Evolutionary conservation across 495 filamentous ascomycete genomes (phyloP), one percentile per base, ranked within the genome.

Genomic region (Xylaria sp.): DNA sequence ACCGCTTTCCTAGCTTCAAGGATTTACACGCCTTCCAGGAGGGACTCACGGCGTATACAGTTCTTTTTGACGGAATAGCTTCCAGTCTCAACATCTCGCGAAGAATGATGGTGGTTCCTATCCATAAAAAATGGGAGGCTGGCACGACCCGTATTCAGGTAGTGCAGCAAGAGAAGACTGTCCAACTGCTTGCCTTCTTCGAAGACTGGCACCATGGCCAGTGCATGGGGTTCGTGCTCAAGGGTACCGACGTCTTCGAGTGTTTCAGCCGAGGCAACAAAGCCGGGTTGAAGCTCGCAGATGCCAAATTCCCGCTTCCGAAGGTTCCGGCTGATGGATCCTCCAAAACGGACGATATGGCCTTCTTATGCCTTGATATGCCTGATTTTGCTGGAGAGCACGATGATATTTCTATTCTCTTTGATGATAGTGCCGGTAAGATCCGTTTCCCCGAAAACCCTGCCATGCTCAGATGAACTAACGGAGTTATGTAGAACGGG

Each of bases 61-160:
- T 95, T 3, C 82, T 91, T 4, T 97, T 90, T 72, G 93, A 97
- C 74, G 89, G 90, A 44, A 80, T 91, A 53, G 93, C 91, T 12
- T 82, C 87, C 0, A 90, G 87, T 5, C 93, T 97, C 74, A 88
- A 90, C 69, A 96, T 97, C 68, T 90, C 93, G 3, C 92, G 93
- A n/a, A 88, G 93, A 53, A 88, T 92, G 69, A 93, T 92, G 88
- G 91, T 96, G 29, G 92, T 95, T n/a, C 93, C 93, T 0, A 93
- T 95, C 61, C 90, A 94, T 80, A 97, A 97, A 82, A 94, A 93
- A 78, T 95, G 93, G 93, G 93, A 95, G 75, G 91, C 93, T 2
- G 87, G 83, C 14, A 81, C 83, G 41, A 91, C 92, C 15, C 88
- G 94, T 19, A 82, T 97, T 29, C 94, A 97, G 78, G 82, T 97